These are phyloP conservation scores for Boletus sp. DNA, from an alignment of 768 basidiomycete genomes.

Conservation along the genomic window DNA sequence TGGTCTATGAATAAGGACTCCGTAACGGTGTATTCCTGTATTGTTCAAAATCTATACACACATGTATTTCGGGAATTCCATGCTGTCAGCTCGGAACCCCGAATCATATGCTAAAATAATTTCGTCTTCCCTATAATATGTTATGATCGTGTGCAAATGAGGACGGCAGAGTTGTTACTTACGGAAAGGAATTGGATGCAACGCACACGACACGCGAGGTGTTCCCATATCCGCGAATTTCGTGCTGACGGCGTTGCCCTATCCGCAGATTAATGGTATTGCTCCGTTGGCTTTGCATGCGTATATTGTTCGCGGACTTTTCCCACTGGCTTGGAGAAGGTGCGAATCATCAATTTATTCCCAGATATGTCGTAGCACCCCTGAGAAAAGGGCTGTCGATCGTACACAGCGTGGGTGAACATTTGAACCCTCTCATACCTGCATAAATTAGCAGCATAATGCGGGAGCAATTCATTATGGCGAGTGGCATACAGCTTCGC, in stretches of 20 bases:
- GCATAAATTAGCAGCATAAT: background rate
- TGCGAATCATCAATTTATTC: conserved; percentile 18
- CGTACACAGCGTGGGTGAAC: background rate
- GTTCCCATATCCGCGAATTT: background rate
- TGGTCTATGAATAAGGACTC: background rate
- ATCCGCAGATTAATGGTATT: background rate
- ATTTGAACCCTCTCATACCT: background rate
- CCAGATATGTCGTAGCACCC: background rate
- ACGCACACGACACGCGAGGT: background rate
- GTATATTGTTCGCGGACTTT: conserved; percentile 8
- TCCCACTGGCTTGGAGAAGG: background rate
- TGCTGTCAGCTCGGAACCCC: background rate
- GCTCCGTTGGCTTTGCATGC: background rate
- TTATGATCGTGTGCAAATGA: background rate
- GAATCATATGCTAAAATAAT: background rate
- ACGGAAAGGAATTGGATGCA: background rate
- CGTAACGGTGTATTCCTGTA: background rate
- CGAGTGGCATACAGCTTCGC: background rate
- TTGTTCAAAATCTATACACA: background rate
- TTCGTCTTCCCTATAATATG: background rate
- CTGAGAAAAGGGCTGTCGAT: conserved; percentile 1
- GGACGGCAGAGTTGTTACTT: background rate
- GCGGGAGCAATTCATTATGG: background rate
- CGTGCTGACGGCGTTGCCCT: background rate
- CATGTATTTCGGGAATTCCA: background rate